Evolutionary conservation across 1,139 yeast genomes (phyloP).

Genomic region (Trichomonascaceae sp.): DNA sequence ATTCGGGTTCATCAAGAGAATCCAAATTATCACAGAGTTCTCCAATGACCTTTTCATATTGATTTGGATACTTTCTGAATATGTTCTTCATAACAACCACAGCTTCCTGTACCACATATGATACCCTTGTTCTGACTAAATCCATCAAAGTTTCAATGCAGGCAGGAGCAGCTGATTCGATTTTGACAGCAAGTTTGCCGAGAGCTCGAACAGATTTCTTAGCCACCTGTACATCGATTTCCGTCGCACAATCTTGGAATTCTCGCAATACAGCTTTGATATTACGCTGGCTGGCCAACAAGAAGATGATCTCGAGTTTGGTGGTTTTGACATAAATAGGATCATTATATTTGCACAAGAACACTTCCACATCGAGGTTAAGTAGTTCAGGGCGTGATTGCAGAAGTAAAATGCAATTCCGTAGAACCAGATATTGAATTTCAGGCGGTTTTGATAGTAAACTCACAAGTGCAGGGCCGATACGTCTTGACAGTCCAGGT

Average conservation of each 20-base stretch:
- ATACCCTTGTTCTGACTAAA: conserved; percentile 58
- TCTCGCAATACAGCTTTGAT: conserved; percentile 62
- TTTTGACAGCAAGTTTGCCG: conserved; percentile 79
- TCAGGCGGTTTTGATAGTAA: conserved; percentile 75
- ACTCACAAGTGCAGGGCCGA: conserved; percentile 69
- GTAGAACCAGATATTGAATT: conserved; percentile 70
- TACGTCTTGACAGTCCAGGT: conserved; percentile 51
- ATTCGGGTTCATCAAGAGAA: conserved; percentile 64
- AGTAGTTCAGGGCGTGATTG: conserved; percentile 61
- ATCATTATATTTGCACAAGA: conserved; percentile 78
- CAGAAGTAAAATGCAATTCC: conserved; percentile 73
- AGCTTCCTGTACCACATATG: conserved; percentile 76
- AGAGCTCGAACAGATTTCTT: conserved; percentile 84
- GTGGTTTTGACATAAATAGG: conserved; percentile 87
- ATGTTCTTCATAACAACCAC: conserved; percentile 72
- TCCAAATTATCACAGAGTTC: conserved; percentile 41
- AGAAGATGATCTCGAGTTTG: conserved; percentile 76
- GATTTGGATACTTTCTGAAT: conserved; percentile 65
- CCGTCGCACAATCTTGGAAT: conserved; percentile 79
- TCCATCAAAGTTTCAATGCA: conserved; percentile 62
- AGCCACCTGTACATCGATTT: conserved; percentile 79
- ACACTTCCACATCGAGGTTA: conserved; percentile 62
- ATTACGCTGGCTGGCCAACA: conserved; percentile 64
- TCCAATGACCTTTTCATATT: conserved; percentile 39
- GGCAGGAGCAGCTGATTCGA: conserved; percentile 50